phyloP scores from a whole-genome alignment of 306 rosid genomes.

The Dicorynia guianensis region DNA sequence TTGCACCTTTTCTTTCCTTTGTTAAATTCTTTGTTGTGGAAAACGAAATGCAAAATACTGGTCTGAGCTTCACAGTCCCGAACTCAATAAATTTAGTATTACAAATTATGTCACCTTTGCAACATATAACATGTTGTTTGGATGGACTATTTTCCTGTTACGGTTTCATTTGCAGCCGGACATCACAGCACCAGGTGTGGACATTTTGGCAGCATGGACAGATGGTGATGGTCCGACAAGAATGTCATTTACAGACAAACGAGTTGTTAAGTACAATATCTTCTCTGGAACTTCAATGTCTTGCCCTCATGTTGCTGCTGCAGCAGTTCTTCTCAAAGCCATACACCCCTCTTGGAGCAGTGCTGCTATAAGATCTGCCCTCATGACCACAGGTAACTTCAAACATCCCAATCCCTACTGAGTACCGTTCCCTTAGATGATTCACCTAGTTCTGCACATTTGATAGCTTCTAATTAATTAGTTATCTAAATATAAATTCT shows the following conservation, averaged over 20 bases:
- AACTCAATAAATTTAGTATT: too few relatives aligned
- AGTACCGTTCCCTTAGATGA: not conserved
- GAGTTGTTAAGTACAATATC: conserved; percentile 72
- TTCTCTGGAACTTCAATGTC: conserved; percentile 96
- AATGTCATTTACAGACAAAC: conserved; percentile 54
- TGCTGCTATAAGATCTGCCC: conserved; percentile 91
- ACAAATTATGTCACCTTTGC: too few relatives aligned
- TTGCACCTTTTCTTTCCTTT: too few relatives aligned
- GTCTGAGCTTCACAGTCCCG: too few relatives aligned
- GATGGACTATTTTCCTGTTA: not conserved
- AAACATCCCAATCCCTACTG: not conserved
- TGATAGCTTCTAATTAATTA: not conserved
- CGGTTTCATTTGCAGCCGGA: conserved; percentile 73
- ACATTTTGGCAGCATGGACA: conserved; percentile 95
- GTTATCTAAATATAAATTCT: conserved; percentile 3
- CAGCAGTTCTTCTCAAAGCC: conserved; percentile 80
- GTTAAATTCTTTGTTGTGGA: too few relatives aligned
- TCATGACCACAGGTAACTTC: conserved; percentile 84
- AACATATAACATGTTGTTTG: not conserved
- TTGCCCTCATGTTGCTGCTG: conserved; percentile 88
- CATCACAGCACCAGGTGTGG: conserved; percentile 91
- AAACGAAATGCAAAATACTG: too few relatives aligned
- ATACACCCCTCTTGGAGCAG: conserved; percentile 83
- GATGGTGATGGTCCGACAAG: conserved; percentile 74
- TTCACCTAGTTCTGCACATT: not conserved